Evolutionary conservation across 2,329 filamentous ascomycete species (phyloP).

Genomic region (Paecilomyces formosus): DNA sequence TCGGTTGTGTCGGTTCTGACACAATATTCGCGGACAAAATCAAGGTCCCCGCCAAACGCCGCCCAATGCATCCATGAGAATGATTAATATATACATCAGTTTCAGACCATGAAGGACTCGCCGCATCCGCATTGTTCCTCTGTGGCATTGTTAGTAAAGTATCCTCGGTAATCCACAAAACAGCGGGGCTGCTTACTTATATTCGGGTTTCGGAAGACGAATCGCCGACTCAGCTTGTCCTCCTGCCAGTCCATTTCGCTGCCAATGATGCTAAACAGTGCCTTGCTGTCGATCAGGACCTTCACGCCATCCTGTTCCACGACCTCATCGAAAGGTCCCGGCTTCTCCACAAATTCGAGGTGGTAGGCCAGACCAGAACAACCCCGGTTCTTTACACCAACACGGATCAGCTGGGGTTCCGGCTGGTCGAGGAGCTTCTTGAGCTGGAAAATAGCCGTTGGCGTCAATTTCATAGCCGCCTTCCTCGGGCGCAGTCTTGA

Average conservation of each 20-base stretch:
- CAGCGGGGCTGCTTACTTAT: constrained; percentile 65
- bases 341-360: constrained; percentile 89
- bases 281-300: constrained; percentile 94
- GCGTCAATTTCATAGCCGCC: constrained; percentile 81
- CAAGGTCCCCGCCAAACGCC: constrained; percentile 18
- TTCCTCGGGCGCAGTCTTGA: constrained; percentile 73
- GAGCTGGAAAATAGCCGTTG: constrained; percentile 71
- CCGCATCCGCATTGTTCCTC: constrained; percentile 95
- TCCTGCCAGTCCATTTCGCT: constrained; percentile 99
- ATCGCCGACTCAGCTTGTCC: constrained; percentile 85
- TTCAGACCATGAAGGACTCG: constrained; percentile 81
- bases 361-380: constrained; percentile 93
- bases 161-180: neutral
- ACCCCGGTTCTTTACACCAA: constrained; percentile 87
- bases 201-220: constrained; percentile 94
- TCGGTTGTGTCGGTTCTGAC: neutral
- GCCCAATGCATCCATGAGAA: constrained; percentile 25
- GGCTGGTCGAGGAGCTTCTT: constrained; percentile 71
- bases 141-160: constrained; percentile 35
- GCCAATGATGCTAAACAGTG: constrained; percentile 93
- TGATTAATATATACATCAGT: constrained; percentile 7
- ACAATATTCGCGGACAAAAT: neutral
- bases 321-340: constrained; percentile 78
- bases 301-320: constrained; percentile 95
- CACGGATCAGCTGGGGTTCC: constrained; percentile 84